A percentile compares a stretch with the other conserved stretches of the same genome.
phyloP scores from a whole-genome alignment of 495 filamentous ascomycete genomes.

The Penicillium coffeae region DNA sequence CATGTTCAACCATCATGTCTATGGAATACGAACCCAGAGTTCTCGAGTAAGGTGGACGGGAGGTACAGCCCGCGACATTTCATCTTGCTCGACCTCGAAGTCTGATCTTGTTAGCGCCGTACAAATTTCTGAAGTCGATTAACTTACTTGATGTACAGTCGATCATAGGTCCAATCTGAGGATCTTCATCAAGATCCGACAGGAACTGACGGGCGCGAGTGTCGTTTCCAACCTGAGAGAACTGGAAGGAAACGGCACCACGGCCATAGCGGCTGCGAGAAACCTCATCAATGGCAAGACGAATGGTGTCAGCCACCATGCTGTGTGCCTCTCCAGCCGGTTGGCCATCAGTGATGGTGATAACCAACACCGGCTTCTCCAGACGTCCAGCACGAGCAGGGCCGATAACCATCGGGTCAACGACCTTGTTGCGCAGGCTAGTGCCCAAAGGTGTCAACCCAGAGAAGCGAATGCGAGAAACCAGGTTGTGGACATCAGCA shows the following conservation, averaged over 20 bases:
- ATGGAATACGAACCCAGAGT: conserved; percentile 50
- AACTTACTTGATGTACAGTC: conserved; percentile 72
- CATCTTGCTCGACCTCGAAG: conserved; percentile 62
- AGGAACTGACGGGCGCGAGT: conserved; percentile 62
- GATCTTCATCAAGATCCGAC: conserved; percentile 58
- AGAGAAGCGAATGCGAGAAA: conserved; percentile 56
- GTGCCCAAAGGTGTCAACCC: conserved; percentile 69
- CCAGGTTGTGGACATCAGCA: conserved; percentile 55
- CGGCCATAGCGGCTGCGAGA: conserved; percentile 44
- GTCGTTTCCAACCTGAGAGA: conserved; percentile 72
- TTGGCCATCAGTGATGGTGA: conserved; percentile 69
- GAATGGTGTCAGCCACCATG: conserved; percentile 49
- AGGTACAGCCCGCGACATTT: conserved; percentile 54
- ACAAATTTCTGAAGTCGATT: background rate
- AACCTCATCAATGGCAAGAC: conserved; percentile 43
- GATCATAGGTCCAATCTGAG: conserved; percentile 56
- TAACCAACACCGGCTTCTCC: conserved; percentile 63
- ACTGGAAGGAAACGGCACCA: conserved; percentile 62
- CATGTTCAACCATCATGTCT: background rate
- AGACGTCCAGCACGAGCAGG: conserved; percentile 48
- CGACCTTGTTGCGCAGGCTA: conserved; percentile 55
- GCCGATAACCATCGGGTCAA: conserved; percentile 55
- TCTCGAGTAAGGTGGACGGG: conserved; percentile 60
- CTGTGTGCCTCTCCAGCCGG: conserved; percentile 52
- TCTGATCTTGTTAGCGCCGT: conserved; percentile 32